Base-by-base conservation (phyloP, 768 basidiomycete species). In the Lyophyllum decastes region DNA sequence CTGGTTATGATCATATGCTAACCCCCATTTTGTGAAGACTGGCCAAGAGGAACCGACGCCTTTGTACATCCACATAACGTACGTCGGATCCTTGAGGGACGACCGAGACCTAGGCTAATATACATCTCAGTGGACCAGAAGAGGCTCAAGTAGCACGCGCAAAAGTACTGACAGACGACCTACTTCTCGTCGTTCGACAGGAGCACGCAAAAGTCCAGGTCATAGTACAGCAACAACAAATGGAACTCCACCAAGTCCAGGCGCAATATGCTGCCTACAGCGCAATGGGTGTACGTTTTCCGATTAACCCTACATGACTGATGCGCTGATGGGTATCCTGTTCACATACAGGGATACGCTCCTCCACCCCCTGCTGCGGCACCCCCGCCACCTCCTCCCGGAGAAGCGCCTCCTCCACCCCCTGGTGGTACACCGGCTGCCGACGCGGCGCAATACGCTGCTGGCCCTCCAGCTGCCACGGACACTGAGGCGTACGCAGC, bases 61-160 rank as follows among this genome's bases (percentile, higher is more conserved):
- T 22, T 74, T 99, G 55, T 98, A 97, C 74, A 86, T 99, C 24
- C 96, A 98, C 70, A 89, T 94, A 64, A 90, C 90, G 90, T 92
- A 61, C 51, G 87, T 81, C 21, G 33, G 21, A 22, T 22, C 9
- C 17, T 96, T 54, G 33, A 22, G 22, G n/a, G n/a, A 11, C 24
- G 9, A 21, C 16, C 35, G 30, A 58, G 7, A 26, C 12, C 21
- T 19, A 40, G 14, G 14, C 34, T 47, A 26, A 43, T 52, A 2
- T 16, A 8, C 27, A 9, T 30, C 40, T 6, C 16, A 62, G 61
- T 2, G 58, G 61, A 30, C 61, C 94, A n/a, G 92, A 93, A 49
- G 88, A 91, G 53, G 80, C 79, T 17, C 89, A 92, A 73, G 86
- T 94, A 0, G 85, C 85, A 21, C 86, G 89, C 25, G 93, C 93